A percentile compares a stretch with the other conserved stretches of the same genome.
Evolutionary conservation across 2,329 filamentous ascomycete species (phyloP).

Genomic region (Fusarium duplospermum): DNA sequence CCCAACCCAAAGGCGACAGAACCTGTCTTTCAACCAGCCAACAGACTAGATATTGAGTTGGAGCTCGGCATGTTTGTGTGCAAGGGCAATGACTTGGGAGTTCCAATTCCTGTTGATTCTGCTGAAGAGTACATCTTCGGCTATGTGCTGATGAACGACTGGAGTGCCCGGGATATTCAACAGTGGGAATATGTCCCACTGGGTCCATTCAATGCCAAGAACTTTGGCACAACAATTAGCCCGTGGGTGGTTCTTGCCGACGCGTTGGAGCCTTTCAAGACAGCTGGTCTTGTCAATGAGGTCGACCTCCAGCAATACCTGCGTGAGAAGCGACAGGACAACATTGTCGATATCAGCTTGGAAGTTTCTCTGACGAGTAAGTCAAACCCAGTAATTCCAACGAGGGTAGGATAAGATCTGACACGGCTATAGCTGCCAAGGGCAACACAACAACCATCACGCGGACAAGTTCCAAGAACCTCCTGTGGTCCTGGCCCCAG

Average conservation of each 20-base stretch:
- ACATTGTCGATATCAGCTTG: constrained; percentile 52
- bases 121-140: constrained; percentile 80
- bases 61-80: constrained; percentile 82
- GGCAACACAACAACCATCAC: constrained; percentile 46
- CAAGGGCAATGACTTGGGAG: constrained; percentile 72
- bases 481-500: constrained; percentile 85
- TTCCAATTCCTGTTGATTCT: constrained; percentile 70
- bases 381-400: not conserved
- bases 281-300: constrained; percentile 46
- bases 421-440: constrained; percentile 39
- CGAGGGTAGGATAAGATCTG: rapidly evolving
- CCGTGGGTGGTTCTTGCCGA: constrained; percentile 73
- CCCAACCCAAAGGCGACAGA: constrained; percentile 56
- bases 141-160: constrained; percentile 72
- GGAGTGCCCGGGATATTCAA: constrained; percentile 72
- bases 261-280: constrained; percentile 56
- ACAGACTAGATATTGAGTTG: constrained; percentile 77
- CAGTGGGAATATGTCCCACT: constrained; percentile 70
- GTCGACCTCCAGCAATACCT: constrained; percentile 57
- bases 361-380: constrained; percentile 54
- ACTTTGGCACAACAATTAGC: constrained; percentile 69
- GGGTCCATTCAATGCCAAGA: constrained; percentile 72
- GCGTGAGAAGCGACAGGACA: constrained; percentile 62
- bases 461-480: constrained; percentile 50
- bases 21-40: constrained; percentile 69